Evolutionary conservation across 2,329 filamentous ascomycete genomes (phyloP), one percentile per base, ranked within the genome.

Genomic region (Alternaria tenuissima): DNA sequence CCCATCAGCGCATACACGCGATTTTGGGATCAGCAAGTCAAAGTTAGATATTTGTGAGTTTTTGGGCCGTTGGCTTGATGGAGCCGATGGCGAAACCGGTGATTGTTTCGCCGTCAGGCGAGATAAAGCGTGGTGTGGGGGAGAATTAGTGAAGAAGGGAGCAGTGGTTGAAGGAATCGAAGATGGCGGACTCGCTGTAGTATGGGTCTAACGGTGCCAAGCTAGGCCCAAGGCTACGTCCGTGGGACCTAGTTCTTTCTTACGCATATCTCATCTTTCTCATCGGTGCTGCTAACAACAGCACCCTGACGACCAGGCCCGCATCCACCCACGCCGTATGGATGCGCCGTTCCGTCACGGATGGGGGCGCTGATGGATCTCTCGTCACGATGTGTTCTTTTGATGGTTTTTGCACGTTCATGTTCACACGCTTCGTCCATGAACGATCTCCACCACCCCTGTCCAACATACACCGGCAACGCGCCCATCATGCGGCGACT

Each of bases 1-100:
- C 66, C 67, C 61, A 66, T 73, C 63, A 68, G 75, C 74, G 74
- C 70, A 76, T 72, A 69, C 70, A 76, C 62, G 61, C 68, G 63
- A 67, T 71, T 71, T 59, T 64, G 61, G 54, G 53, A 64, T 66
- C 41, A 60, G 63, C 57, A 55, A 55, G 63, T 58, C 42, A 60
- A 63, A 67, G 62, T 65, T 47, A 47, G 59, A 49, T 58, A 59
- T 57, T 65, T 57, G 52, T 48, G 41, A 39, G 53, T 47, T 48
- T 56, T 47, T 34, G 46, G 51, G 55, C 55, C 32, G 48, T 46
- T 44, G 30, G 53, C 36, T 54, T 61, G 63, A 65, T 69, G 67
- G 60, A 62, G 59, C 62, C 49, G 68, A 68, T 68, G 64, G 61
- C 57, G 62, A 65, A 61, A 56, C 39, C 52, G 44, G 61, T 26